Evolutionary conservation across 352 stramenopile genomes (phyloP), one percentile per base, ranked within the genome.

Genomic region (Phytophthora crassamura): DNA sequence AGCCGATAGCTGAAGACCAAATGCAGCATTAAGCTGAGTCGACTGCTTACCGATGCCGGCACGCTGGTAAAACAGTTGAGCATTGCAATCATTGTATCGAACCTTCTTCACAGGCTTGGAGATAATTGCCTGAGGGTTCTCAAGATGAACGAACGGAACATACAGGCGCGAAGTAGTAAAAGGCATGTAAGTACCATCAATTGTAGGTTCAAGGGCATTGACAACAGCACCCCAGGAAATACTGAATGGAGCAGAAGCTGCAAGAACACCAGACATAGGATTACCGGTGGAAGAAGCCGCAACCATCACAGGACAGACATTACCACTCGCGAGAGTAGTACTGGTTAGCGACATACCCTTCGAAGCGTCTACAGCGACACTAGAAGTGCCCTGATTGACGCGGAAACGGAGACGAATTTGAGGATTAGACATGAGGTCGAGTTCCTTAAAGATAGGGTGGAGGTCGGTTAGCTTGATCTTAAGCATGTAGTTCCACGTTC

Each of bases 371-470:
- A 54, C 16, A 54, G 14, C 46, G 32, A 54, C 8, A 41, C n/a
- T 2, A 3, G 51, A 59, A 39, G 51, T 59, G 7, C 51, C 51
- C 25, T 59, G 38, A 5, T 49, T 59, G 18, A 59, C 36, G 3
- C 51, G 36, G 51, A 59, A 59, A 40, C 51, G 51, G n/a, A 59
- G 38, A 38, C 38, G 35, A 16, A 59, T 59, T 30, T 48, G 51
- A 30, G 51, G 51, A 5, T 59, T 59, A 33, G 51, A 38, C 35
- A 59, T 59, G 3, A 48, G 12, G 16, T 48, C 51, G 9, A 59
- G 25, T 22, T 59, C 51, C 25, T 49, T 48, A 7, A 59, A 59
- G 18, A 59, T 41, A 7, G 36, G 50, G 15, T 58, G 50, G 1
- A 58, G 7, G 20, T 58, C 50, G 14, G 6, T 14, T 18, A 59